phyloP scores from a whole-genome alignment of 768 basidiomycete species.

The Suillus luteus region DNA sequence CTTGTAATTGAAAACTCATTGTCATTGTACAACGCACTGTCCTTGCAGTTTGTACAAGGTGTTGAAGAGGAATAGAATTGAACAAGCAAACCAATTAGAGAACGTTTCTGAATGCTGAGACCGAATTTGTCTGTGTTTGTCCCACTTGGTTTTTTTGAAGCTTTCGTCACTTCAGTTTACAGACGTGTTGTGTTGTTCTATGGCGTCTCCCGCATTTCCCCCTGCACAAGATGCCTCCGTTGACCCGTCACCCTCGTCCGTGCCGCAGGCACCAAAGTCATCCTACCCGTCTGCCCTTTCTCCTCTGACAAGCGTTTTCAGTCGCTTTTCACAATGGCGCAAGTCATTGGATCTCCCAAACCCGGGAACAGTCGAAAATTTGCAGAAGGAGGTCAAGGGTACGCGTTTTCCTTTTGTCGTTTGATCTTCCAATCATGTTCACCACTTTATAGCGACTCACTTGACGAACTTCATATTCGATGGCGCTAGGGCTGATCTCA shows the following conservation, averaged over 20 bases:
- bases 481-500: slow-evolving; percentile 94
- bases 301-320: slow-evolving; percentile 68
- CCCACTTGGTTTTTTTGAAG: slow-evolving; percentile 39
- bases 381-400: slow-evolving; percentile 94
- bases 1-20: background rate
- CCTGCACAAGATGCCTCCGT: slow-evolving; percentile 45
- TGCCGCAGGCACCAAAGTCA: slow-evolving; percentile 40
- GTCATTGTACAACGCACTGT: background rate
- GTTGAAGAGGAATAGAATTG: background rate
- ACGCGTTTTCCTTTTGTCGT: slow-evolving; percentile 26
- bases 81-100: background rate
- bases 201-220: slow-evolving; percentile 46
- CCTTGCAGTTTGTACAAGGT: background rate
- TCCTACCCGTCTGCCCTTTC: slow-evolving; percentile 37
- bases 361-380: slow-evolving; percentile 91
- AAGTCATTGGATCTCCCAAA: slow-evolving; percentile 79
- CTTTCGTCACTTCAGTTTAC: slow-evolving; percentile 29
- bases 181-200: slow-evolving; percentile 32
- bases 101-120: background rate
- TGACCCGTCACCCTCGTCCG: slow-evolving; percentile 38
- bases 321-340: slow-evolving; percentile 81
- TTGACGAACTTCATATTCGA: slow-evolving; percentile 96
- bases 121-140: slow-evolving; percentile 23
- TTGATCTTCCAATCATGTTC: background rate
- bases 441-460: slow-evolving; percentile 67